Evolutionary conservation across 345 rosid species (phyloP).

Genomic region (rapeseed (Brassica napus)): Da-Ae NC_063437.1:12190501-12191000

Average conservation of each 20-base stretch:
- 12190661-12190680: slow-evolving; percentile 71
- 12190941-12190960: slow-evolving; percentile 51
- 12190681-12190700: slow-evolving; percentile 70
- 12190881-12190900: slow-evolving; percentile 51
- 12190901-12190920: slow-evolving; percentile 52
- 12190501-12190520: slow-evolving; percentile 84
- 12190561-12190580: slow-evolving; percentile 74
- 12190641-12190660: slow-evolving; percentile 89
- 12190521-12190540: slow-evolving; percentile 59
- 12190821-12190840: slow-evolving; percentile 85
- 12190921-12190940: slow-evolving; percentile 60
- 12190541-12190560: slow-evolving; percentile 95
- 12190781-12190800: slow-evolving; percentile 92
- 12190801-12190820: slow-evolving; percentile 73
- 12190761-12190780: slow-evolving; percentile 95
- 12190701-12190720: slow-evolving; percentile 70
- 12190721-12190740: slow-evolving; percentile 73
- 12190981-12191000: slow-evolving; percentile 52
- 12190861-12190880: slow-evolving; percentile 75
- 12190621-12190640: slow-evolving; percentile 92
- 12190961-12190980: slow-evolving; percentile 45
- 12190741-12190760: slow-evolving; percentile 63
- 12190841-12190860: slow-evolving; percentile 60
- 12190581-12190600: slow-evolving; percentile 82
- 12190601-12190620: slow-evolving; percentile 61